These are phyloP conservation scores for Tylopilus intermedius DNA, from an alignment of 768 basidiomycete species.

Conservation along the genomic window DNA sequence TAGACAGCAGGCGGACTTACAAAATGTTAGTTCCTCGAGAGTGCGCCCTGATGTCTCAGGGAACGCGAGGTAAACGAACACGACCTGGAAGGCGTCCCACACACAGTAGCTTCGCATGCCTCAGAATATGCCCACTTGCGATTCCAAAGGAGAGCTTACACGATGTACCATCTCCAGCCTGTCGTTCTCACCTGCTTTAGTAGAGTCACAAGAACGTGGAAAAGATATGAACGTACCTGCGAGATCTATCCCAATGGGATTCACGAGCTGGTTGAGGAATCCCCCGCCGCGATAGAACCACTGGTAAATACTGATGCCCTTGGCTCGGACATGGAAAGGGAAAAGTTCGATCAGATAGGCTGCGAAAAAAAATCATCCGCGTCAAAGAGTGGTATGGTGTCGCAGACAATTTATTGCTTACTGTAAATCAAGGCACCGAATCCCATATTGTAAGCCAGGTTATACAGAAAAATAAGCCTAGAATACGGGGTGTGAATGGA, in stretches of 20 bases:
- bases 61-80: background rate
- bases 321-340: slow-evolving; percentile 58
- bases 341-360: slow-evolving; percentile 62
- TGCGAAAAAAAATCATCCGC: slow-evolving; percentile 14
- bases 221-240: slow-evolving; percentile 2
- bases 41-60: slow-evolving; percentile 1
- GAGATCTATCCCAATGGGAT: slow-evolving; percentile 17
- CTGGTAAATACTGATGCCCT: slow-evolving; percentile 60
- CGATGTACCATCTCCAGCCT: slow-evolving; percentile 4
- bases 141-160: background rate
- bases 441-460: slow-evolving; percentile 4
- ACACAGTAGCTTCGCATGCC: background rate
- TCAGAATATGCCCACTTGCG: background rate
- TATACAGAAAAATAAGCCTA: slow-evolving; percentile 11
- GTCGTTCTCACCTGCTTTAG: background rate
- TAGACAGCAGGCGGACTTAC: background rate
- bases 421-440: slow-evolving; percentile 4
- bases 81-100: background rate
- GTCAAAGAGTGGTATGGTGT: background rate
- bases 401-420: background rate
- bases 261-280: slow-evolving; percentile 11
- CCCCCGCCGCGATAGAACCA: slow-evolving; percentile 43
- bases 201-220: no score
- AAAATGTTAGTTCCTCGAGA: background rate
- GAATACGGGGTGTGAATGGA: background rate